Base-by-base conservation (phyloP, 768 basidiomycete species). In the Leccinum subtestaceum region DNA sequence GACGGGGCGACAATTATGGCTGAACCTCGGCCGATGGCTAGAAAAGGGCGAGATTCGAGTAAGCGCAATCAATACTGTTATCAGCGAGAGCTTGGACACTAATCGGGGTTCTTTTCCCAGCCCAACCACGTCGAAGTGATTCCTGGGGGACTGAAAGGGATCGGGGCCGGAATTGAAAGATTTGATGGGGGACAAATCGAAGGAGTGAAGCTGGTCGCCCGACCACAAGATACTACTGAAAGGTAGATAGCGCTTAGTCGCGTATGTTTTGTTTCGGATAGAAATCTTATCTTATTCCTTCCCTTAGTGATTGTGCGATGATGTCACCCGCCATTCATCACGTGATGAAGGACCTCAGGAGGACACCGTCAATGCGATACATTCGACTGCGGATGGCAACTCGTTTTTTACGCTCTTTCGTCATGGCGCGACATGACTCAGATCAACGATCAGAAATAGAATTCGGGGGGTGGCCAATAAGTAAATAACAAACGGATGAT, bases 201-300 rank as follows among this genome's bases (percentile, higher is more conserved):
- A 49, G 79, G 78, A 4, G 65, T 74, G 25, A 82, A 82, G 65
- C 64, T 83, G 38, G 72, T 82, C 53, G 73, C 69, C 56, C 73
- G 64, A 51, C 81, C 80, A 8, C 75, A 77, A 64, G 80, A 81
- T 52, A 80, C 76, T 52, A 80, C 76, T 9, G 70, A 73, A 72
- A 70, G 70, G 70, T 71, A 71, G 70, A 66, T 63, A 23, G 51
- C 45, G 49, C 64, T 60, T 66, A 56, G 68, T 59, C 54, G 63
- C 25, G 56, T 58, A 60, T 49, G 52, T 34, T 21, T 47, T 61
- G 32, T 68, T 46, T 63, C 46, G 58, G 27, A 66, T 72, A 72
- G 70, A 59, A 56, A 60, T 66, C 66, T 67, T 63, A 58, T 57
- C 58, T 60, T 67, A 57, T 60, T 45, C 43, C 43, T 45, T 17